phyloP scores from a whole-genome alignment of 2,329 filamentous ascomycete genomes.

The Stagonosporopsis rhizophila region DNA sequence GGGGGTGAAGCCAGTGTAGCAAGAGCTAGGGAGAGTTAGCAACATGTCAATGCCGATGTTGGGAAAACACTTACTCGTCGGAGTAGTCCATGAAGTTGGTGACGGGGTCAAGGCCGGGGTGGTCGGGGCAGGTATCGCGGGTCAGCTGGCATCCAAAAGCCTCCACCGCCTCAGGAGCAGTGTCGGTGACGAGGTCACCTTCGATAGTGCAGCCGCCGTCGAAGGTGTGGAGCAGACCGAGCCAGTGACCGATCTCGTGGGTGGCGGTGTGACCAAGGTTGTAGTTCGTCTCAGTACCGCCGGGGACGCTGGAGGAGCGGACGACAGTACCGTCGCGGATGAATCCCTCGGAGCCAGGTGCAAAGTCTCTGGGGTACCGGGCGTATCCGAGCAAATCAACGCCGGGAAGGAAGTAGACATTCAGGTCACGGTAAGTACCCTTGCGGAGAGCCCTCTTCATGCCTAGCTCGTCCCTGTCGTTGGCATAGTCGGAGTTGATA shows the following conservation, averaged over 20 bases:
- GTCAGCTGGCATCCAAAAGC: constrained; percentile 33
- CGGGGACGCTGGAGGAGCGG: constrained; percentile 29
- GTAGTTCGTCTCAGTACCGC: constrained; percentile 17
- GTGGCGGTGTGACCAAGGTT: constrained; percentile 37
- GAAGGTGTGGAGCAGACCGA: constrained; percentile 44
- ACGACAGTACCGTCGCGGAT: constrained; percentile 34
- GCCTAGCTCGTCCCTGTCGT: constrained; percentile 14
- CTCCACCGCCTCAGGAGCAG: constrained; percentile 25
- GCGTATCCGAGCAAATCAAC: constrained; percentile 15
- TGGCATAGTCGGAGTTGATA: constrained; percentile 20
- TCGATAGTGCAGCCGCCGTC: constrained; percentile 34
- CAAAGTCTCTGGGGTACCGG: constrained; percentile 24
- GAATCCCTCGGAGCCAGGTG: constrained; percentile 21
- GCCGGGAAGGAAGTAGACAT: constrained; percentile 34
- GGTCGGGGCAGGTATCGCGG: constrained; percentile 37
- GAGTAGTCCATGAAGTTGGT: constrained; percentile 48
- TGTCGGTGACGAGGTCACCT: constrained; percentile 41
- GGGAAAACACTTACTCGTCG: constrained; percentile 21
- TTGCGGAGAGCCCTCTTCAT: constrained; percentile 26
- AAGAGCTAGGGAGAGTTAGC: constrained; percentile 16
- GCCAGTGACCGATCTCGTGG: constrained; percentile 46
- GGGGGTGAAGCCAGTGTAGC: constrained; percentile 37
- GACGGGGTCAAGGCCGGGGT: constrained; percentile 39
- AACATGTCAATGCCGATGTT: not conserved
- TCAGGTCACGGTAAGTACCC: constrained; percentile 36